These are phyloP conservation scores for Hordeum marinum DNA, from an alignment of 176 grass and related monocot genomes.

Conservation along the genomic window DNA sequence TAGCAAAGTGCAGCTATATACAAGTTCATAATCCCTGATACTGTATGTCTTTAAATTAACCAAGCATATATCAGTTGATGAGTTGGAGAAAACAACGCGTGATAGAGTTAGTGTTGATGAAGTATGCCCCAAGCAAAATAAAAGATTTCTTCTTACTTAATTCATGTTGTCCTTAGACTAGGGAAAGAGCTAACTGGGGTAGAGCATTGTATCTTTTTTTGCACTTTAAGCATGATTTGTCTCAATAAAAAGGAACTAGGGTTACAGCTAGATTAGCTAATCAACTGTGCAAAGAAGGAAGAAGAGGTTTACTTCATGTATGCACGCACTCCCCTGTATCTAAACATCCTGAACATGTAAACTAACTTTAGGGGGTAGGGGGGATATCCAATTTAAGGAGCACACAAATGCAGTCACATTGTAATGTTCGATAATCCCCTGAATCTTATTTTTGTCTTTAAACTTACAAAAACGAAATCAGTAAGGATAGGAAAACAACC, in stretches of 20 bases:
- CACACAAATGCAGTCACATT: not conserved
- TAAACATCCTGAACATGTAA: not conserved
- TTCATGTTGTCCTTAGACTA: not conserved
- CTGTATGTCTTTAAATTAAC: not conserved
- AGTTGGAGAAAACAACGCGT: not conserved
- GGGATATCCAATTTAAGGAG: not conserved
- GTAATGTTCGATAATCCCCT: not conserved
- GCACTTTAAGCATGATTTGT: conserved; percentile 6
- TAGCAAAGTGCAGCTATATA: not conserved
- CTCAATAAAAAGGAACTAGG: conserved; percentile 6
- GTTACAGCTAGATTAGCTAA: not conserved
- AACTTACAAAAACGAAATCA: not conserved
- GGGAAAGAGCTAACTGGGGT: not conserved
- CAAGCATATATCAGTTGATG: not conserved
- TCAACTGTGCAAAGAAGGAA: conserved; percentile 17
- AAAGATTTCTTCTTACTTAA: not conserved
- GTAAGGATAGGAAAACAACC: not conserved
- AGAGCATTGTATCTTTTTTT: not conserved
- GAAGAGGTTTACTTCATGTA: not conserved
- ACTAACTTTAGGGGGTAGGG: not conserved
- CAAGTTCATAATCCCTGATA: not conserved
- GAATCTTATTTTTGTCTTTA: not conserved
- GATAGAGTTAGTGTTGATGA: not conserved
- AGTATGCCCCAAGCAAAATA: not conserved
- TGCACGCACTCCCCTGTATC: not conserved